phyloP scores from a whole-genome alignment of 2,329 filamentous ascomycete species.

The Fusarium setosum region DNA sequence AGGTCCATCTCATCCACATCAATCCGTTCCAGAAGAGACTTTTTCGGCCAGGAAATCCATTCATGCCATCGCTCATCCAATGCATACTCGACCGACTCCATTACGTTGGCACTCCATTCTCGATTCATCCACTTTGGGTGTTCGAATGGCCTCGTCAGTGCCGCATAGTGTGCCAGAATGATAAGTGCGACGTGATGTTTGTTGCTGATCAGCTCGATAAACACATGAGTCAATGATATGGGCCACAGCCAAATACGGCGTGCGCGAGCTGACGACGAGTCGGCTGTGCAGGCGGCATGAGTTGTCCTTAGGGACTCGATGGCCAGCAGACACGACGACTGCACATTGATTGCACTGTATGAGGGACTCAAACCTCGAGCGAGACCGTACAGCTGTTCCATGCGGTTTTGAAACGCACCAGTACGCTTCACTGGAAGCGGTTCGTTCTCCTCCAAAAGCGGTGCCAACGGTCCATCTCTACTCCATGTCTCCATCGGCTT shows the following conservation, averaged over 20 bases:
- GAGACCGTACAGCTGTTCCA: slow-evolving; percentile 17
- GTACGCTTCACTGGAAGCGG: not conserved
- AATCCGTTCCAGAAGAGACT: slow-evolving; percentile 12
- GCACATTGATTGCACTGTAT: slow-evolving; percentile 22
- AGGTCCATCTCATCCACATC: slow-evolving; percentile 27
- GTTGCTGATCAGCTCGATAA: slow-evolving; percentile 20
- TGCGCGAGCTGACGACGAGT: not conserved
- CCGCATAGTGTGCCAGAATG: slow-evolving; percentile 24
- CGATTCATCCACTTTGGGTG: slow-evolving; percentile 21
- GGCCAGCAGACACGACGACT: slow-evolving; percentile 23
- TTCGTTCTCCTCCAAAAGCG: slow-evolving; percentile 3
- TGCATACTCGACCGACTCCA: slow-evolving; percentile 4
- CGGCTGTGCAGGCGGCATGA: not conserved
- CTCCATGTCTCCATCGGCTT: slow-evolving; percentile 22
- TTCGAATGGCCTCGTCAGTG: slow-evolving; percentile 24
- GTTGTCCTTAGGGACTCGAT: slow-evolving; percentile 23
- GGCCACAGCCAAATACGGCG: slow-evolving; percentile 31
- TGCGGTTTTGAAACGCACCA: slow-evolving; percentile 20
- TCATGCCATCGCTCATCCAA: slow-evolving; percentile 21
- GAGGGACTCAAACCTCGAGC: slow-evolving; percentile 17
- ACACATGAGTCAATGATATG: slow-evolving; percentile 20
- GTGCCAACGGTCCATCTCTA: slow-evolving; percentile 14
- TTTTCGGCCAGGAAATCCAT: slow-evolving; percentile 25
- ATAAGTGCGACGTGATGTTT: slow-evolving; percentile 26
- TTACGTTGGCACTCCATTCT: slow-evolving; percentile 17